Base-by-base conservation (phyloP, 306 rosid species). In the Myrica gale region DNA sequence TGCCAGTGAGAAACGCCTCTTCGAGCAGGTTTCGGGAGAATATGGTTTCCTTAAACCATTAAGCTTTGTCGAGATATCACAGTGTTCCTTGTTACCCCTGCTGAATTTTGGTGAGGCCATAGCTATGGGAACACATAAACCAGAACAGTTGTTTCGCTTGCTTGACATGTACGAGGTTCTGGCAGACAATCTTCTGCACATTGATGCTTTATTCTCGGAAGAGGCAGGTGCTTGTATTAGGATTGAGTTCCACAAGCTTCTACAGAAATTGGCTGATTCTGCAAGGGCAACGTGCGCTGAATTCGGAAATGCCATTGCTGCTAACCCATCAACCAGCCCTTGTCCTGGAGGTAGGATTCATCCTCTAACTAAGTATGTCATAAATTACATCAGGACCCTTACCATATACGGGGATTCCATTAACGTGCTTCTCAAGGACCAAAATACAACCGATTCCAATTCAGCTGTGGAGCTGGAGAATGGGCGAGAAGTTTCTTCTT, bases 141-240 rank as follows among this genome's bases (percentile, higher is more conserved):
- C 95, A 0, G 91, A 89, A 51, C 85, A 80, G 78, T 17, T 91
- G 79, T 82, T 89, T 71, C 66, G 86, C 7, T 70, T 89, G 43
- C 91, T 91, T 16, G 87, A 91, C 82, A 89, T 86, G 90, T 86
- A 89, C 4, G 89, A 88, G 78, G 87, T 85, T 46, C 79, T 91
- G 61, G 76, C 78, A 13, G 75, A 86, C 63, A 80, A 89, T 81
- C 80, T 75, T 10, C 74, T 55, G 19, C 75, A 75, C 37, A 78
- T 88, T 19, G 86, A 89, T 52, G 17, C 70, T 52, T 77, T 88
- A 68, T 87, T 86, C 82, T 76, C 73, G 3, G 90, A 86, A 74
- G 90, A 85, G 55, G 73, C 44, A 13, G 88, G 83, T 77, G 72
- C 79, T 66, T 78, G 61, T 63, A 42, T 88, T 0, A 84, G 87